Evolutionary conservation across 2,329 filamentous ascomycete species (phyloP), one percentile per base, ranked within the genome.

Genomic region (Orbilia blumenaviensis): DNA sequence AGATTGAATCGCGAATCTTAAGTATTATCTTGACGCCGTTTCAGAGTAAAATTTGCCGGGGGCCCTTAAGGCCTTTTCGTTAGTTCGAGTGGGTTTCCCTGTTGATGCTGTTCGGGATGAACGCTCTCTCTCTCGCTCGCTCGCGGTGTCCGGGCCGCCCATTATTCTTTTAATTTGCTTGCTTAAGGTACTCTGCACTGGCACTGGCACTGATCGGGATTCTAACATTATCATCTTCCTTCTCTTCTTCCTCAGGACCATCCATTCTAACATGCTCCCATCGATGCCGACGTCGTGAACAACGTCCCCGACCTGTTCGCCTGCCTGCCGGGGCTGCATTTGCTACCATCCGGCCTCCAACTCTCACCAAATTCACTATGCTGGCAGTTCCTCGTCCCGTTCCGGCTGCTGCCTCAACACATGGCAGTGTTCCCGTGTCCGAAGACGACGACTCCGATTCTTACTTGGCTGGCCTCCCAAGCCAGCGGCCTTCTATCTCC

Each of bases 401-500:
- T 42, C 61, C 61, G 56, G 61, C 66, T 12, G 54, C 62, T 16
- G 18, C 21, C 25, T 41, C 66, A 66, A 77, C 73, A 66, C 64
- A 66, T 23, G 36, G 50, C 34, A 48, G 25, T 32, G 27, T 44
- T 48, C 23, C 29, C 34, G 25, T 29, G 62, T n/a, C 21, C 23
- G 42, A 61, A 38, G 54, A 58, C 34, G 29, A 60, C 32, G 32
- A 58, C 52, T 12, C 44, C 46, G 54, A 75, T n/a, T 58, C 66
- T 27, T 48, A 63, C 16, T 34, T 62, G 9, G 38, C 9, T 32
- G 73, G 71, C 56, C 14, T 52, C 18, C 48, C 58, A 25, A 64
- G 58, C 58, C 54, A 56, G 61, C 66, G 73, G 12, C 73, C 66
- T 32, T 72, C 66, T 3, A 42, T 77, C 34, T 72, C 66, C 18